phyloP scores from a whole-genome alignment of 2,329 filamentous ascomycete species.

The Pseudocercospora cruenta region DNA sequence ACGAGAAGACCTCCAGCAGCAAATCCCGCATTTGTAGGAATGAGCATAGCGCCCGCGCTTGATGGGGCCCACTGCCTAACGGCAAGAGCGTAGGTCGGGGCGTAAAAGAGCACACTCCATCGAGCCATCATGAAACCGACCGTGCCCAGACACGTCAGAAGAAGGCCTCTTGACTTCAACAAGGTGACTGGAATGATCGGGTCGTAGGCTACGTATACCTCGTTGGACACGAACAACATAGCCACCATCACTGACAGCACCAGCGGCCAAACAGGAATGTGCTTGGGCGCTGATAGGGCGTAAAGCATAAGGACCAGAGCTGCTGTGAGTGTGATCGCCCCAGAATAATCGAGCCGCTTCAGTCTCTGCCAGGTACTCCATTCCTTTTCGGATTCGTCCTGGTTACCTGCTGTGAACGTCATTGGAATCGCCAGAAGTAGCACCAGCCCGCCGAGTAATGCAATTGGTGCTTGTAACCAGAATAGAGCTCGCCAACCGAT shows the following conservation, averaged over 20 bases:
- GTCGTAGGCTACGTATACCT: constrained; percentile 65
- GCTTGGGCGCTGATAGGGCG: constrained; percentile 65
- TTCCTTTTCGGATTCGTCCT: constrained; percentile 21
- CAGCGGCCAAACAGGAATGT: constrained; percentile 64
- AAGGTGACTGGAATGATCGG: constrained; percentile 76
- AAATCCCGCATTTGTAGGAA: constrained; percentile 82
- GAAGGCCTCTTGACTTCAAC: constrained; percentile 69
- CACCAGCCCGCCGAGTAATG: constrained; percentile 62
- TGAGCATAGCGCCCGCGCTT: constrained; percentile 72
- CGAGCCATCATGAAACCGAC: constrained; percentile 79
- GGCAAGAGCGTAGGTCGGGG: constrained; percentile 77
- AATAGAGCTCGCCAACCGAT: constrained; percentile 78
- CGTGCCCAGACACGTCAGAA: constrained; percentile 74
- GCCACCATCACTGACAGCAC: constrained; percentile 63
- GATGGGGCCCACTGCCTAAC: constrained; percentile 72
- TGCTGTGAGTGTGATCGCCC: constrained; percentile 64
- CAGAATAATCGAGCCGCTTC: constrained; percentile 72
- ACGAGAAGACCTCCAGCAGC: constrained; percentile 72
- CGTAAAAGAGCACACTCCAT: constrained; percentile 80
- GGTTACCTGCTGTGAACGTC: constrained; percentile 39
- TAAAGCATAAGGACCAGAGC: constrained; percentile 74
- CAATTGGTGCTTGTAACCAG: constrained; percentile 69
- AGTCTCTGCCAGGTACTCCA: constrained; percentile 57
- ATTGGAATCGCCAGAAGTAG: constrained; percentile 69
- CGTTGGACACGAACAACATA: constrained; percentile 61